Evolutionary conservation across 2,329 filamentous ascomycete species (phyloP).

Genomic region (Ophiostoma pallidulum): DNA sequence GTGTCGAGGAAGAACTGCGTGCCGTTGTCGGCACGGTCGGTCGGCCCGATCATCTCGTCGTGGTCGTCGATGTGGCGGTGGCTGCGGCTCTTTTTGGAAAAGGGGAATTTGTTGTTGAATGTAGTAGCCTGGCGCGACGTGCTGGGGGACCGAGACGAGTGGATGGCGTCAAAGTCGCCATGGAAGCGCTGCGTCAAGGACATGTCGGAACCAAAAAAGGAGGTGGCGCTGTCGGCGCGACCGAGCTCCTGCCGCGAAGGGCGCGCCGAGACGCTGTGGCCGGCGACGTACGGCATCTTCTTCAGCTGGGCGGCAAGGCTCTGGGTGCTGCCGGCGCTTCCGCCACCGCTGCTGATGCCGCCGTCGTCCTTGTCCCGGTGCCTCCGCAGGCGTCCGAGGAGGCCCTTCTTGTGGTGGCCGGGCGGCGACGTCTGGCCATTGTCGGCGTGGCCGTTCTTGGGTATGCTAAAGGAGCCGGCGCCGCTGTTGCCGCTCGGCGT

Average conservation of each 20-base stretch:
- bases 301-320: constrained; percentile 30
- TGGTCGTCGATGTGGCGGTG: constrained; percentile 39
- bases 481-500: constrained; percentile 62
- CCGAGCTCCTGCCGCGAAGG: constrained; percentile 39
- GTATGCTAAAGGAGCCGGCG: constrained; percentile 28
- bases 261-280: constrained; percentile 42
- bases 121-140: constrained; percentile 37
- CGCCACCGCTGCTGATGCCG: neutral
- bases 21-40: constrained; percentile 42
- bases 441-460: constrained; percentile 38
- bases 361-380: constrained; percentile 44
- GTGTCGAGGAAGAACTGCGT: constrained; percentile 73
- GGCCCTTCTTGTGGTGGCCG: constrained; percentile 39
- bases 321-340: neutral
- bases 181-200: constrained; percentile 20
- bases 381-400: constrained; percentile 42
- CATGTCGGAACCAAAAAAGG: constrained; percentile 17
- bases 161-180: constrained; percentile 22
- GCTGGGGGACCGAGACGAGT: constrained; percentile 12
- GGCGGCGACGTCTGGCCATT: constrained; percentile 51
- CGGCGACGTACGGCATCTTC: constrained; percentile 43
- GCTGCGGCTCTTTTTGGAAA: constrained; percentile 46
- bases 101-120: constrained; percentile 55
- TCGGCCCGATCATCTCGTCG: constrained; percentile 52
- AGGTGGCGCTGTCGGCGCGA: constrained; percentile 24